phyloP scores from a whole-genome alignment of 306 rosid species.

The Arachis stenosperma region DNA sequence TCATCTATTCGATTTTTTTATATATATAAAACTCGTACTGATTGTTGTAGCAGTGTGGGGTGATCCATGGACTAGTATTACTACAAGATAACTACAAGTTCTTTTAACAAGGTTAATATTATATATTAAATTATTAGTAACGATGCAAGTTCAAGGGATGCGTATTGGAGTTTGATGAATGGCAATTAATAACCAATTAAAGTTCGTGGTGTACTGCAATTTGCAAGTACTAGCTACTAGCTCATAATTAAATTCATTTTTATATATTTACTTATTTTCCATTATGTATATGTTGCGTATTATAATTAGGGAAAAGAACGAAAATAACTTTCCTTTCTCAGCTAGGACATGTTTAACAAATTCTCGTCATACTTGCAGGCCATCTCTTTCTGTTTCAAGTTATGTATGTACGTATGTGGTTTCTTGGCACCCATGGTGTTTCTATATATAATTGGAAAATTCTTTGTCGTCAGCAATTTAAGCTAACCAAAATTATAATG shows the following conservation, averaged over 20 bases:
- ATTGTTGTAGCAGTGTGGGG: no score
- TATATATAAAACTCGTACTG: no score
- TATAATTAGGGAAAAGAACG: constrained; percentile 29
- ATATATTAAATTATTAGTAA: no score
- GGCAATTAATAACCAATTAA: constrained; percentile 5
- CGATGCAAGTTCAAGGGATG: no score
- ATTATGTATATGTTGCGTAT: constrained; percentile 7
- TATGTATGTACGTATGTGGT: constrained; percentile 22
- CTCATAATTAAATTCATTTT: not conserved
- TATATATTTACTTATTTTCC: no score
- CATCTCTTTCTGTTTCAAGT: constrained; percentile 37
- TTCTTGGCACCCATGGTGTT: constrained; percentile 36
- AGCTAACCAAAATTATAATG: constrained; percentile 32
- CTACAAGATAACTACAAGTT: no score
- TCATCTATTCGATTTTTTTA: no score
- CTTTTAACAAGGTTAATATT: no score
- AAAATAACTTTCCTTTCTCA: constrained; percentile 46
- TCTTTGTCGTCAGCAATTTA: constrained; percentile 28
- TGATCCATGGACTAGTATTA: no score
- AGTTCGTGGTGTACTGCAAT: constrained; percentile 28
- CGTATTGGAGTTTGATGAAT: constrained; percentile 37
- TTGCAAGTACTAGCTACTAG: constrained; percentile 11
- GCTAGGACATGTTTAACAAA: constrained; percentile 55
- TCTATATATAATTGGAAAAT: constrained; percentile 32
- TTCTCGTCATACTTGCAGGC: constrained; percentile 51